These are phyloP conservation scores for Hypoxylon sp. DNA, from an alignment of 2,329 filamentous ascomycete species.

Conservation along the genomic window DNA sequence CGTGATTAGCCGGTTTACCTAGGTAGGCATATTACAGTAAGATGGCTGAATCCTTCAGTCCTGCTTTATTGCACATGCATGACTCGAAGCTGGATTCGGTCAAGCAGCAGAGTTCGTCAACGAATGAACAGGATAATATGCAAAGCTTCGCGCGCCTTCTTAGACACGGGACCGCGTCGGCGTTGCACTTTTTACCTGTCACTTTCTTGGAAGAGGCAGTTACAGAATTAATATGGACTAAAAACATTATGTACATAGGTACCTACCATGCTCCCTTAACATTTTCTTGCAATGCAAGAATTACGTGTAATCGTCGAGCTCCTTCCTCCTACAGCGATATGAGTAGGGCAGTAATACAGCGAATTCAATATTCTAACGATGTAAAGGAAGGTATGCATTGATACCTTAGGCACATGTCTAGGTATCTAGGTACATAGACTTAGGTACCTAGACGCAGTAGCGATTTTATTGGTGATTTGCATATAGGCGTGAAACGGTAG, in stretches of 20 bases:
- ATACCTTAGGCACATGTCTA: background rate
- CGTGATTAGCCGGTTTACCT: conserved; percentile 23
- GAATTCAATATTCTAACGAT: background rate
- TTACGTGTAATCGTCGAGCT: background rate
- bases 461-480: conserved; percentile 24
- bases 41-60: conserved; percentile 5
- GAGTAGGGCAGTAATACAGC: background rate
- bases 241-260: background rate
- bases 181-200: conserved; percentile 2
- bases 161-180: background rate
- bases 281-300: background rate
- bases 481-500: conserved; percentile 29
- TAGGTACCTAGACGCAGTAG: too few species aligned
- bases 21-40: conserved; percentile 6
- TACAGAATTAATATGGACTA: background rate
- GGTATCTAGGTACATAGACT: background rate
- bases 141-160: background rate
- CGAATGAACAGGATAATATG: background rate
- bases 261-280: background rate
- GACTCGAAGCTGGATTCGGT: conserved; percentile 1
- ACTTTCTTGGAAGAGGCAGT: background rate
- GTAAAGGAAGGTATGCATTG: background rate
- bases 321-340: conserved; percentile 19
- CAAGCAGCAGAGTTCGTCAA: background rate
- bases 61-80: conserved; percentile 37